phyloP scores from a whole-genome alignment of 306 rosid species.

The Castanea crenata region DNA sequence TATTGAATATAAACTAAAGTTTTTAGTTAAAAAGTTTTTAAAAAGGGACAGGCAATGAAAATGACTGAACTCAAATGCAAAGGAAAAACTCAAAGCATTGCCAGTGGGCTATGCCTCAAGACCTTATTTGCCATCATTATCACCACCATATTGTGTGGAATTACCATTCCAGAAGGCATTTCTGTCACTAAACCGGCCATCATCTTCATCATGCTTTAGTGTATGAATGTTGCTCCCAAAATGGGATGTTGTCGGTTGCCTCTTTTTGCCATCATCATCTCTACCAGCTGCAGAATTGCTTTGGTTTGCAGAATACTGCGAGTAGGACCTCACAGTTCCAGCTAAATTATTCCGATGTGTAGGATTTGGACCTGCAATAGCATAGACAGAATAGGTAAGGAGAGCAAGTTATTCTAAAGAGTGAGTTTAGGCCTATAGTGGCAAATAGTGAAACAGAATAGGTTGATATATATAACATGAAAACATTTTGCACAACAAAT shows the following conservation, averaged over 20 bases:
- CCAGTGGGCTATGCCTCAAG: background rate
- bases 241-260: constrained; percentile 22
- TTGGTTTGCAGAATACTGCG: constrained; percentile 8
- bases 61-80: background rate
- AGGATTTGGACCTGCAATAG: constrained; percentile 34
- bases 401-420: background rate
- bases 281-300: constrained; percentile 13
- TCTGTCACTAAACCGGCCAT: constrained; percentile 35
- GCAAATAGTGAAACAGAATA: background rate
- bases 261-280: constrained; percentile 21
- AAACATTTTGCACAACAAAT: background rate
- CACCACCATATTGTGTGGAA: constrained; percentile 58
- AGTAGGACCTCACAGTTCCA: constrained; percentile 13
- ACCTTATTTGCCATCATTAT: constrained; percentile 31
- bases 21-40: background rate
- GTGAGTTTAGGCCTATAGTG: background rate
- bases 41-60: background rate
- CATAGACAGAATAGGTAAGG: background rate
- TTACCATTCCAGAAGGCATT: constrained; percentile 68
- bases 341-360: background rate
- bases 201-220: constrained; percentile 49
- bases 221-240: constrained; percentile 57
- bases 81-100: background rate
- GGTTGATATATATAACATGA: background rate
- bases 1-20: background rate